Base-by-base conservation (phyloP, 768 basidiomycete genomes). In the Pisolithus marmoratus region DNA sequence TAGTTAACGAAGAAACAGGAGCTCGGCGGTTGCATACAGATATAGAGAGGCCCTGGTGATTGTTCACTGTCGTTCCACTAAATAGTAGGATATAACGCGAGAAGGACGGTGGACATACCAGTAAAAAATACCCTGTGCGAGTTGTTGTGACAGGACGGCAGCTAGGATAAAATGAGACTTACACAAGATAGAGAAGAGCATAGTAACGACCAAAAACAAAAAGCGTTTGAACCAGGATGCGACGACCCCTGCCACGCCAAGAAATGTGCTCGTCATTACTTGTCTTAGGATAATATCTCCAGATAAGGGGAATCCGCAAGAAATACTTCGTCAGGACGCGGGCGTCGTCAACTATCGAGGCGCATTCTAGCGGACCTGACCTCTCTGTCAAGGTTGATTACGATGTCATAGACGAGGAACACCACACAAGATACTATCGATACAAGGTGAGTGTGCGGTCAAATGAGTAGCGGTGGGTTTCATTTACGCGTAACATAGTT, bases 141-240 rank as follows among this genome's bases (percentile, higher is more conserved):
- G 31, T 34, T 14, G 31, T 14, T 34, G 11, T 9, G 31, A 34
- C 11, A 34, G 9, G 31, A 34, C 11, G 14, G 31, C 31, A 34
- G 31, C 31, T 14, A 11, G 11, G 11, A 34, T 34, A 12, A 2
- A 34, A 34, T 34, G 31, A 55, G 26, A 40, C 38, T 40, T 14
- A 63, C 60, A 47, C 49, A 31, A 62, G 52, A 48, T 51, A 63
- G 24, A 64, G n/a, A 27, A 62, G 37, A 12, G 63, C 62, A 19
- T 63, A 63, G 44, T 64, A 63, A 20, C 63, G 59, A 20, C 60
- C 48, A 31, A 63, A 59, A 24, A 64, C 38, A 44, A 62, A 63
- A 24, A 63, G 49, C 2, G 49, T 15, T 29, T 29, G 50, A n/a
- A 64, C 11, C 27, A 64, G 14, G 15, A 50, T 12, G 20, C n/a